phyloP scores from a whole-genome alignment of 23 red algal species.

The Gracilaria gracilis region DNA sequence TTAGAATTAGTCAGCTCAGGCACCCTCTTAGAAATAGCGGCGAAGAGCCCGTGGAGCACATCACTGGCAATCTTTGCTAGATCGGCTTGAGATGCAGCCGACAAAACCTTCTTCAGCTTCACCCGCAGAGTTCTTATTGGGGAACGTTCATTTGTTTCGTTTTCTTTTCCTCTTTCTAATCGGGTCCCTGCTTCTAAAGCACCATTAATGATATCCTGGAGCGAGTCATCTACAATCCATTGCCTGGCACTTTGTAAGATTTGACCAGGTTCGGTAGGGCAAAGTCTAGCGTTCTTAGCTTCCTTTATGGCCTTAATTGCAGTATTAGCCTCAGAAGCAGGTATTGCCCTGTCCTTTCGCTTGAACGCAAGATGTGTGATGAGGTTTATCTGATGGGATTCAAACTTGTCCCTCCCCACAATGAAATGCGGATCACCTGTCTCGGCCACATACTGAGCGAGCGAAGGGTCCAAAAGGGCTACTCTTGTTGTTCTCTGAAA shows the following conservation, averaged over 20 bases:
- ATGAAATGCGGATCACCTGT: constrained; percentile 1
- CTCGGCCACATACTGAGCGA: background rate
- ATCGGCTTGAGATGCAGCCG: background rate
- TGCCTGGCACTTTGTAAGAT: too few relatives aligned
- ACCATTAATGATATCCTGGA: background rate
- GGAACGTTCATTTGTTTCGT: background rate
- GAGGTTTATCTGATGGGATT: constrained; percentile 54
- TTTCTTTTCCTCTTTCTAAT: background rate
- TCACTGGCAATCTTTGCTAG: background rate
- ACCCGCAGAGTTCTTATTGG: background rate
- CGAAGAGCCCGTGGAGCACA: constrained; percentile 7
- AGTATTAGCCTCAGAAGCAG: constrained; percentile 29
- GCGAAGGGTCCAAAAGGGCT: constrained; percentile 4
- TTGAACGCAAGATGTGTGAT: constrained; percentile 65
- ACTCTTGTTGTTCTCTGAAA: constrained; percentile 41
- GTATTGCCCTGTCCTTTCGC: constrained; percentile 55
- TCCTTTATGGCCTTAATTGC: constrained; percentile 38
- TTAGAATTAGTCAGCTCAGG: background rate
- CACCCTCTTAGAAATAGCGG: background rate
- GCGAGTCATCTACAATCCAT: background rate
- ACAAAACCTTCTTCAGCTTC: constrained; percentile 2
- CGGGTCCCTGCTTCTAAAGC: background rate
- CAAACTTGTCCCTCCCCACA: constrained; percentile 26
- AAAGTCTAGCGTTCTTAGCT: background rate
- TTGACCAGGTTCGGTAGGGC: background rate